These are phyloP conservation scores for Fusarium fujikuroi DNA, from an alignment of 2,329 filamentous ascomycete species.

Conservation along the genomic window DNA sequence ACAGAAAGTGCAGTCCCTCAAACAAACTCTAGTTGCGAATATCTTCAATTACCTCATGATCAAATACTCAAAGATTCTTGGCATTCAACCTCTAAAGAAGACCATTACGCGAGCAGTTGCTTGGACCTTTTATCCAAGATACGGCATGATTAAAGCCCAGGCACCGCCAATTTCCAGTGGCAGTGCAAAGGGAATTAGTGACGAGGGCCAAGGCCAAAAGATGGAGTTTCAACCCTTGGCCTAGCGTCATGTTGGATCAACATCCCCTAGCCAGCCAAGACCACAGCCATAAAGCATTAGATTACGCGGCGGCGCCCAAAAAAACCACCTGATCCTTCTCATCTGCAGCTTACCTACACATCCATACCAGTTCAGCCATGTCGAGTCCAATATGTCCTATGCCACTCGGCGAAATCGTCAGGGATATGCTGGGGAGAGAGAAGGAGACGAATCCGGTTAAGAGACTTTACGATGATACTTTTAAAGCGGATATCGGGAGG, in stretches of 20 bases:
- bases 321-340: background rate
- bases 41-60: background rate
- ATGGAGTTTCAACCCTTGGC: conserved; percentile 8
- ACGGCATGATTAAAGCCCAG: background rate
- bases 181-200: background rate
- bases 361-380: background rate
- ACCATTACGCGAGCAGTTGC: background rate
- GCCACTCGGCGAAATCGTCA: conserved; percentile 18
- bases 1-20: background rate
- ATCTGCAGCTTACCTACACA: background rate
- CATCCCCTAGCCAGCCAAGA: conserved; percentile 7
- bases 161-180: background rate
- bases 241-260: conserved; percentile 3
- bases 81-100: background rate
- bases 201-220: conserved; percentile 4
- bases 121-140: background rate
- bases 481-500: conserved; percentile 30
- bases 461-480: conserved; percentile 25
- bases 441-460: conserved; percentile 28
- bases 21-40: background rate
- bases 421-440: conserved; percentile 20
- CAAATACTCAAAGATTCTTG: background rate
- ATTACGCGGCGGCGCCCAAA: background rate
- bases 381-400: conserved; percentile 27
- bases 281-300: background rate